Percentiles rank a stretch among this genome's conserved stretches.
These are phyloP conservation scores for Delonix regia DNA, from an alignment of 306 rosid species.

Conservation along the genomic window DNA sequence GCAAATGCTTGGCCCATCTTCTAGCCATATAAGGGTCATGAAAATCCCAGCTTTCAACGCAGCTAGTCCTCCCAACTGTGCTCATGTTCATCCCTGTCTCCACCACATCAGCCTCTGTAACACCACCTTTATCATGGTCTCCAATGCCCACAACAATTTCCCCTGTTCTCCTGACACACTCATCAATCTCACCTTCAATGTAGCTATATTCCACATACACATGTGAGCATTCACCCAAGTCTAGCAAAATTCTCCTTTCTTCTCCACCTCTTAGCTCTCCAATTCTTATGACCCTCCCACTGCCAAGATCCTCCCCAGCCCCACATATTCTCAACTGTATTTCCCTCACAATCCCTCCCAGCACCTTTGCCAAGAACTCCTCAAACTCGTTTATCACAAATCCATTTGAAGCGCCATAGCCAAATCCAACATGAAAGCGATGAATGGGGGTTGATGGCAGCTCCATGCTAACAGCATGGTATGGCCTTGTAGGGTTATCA, in stretches of 20 bases:
- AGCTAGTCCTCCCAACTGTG: constrained; percentile 65
- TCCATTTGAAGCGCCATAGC: constrained; percentile 33
- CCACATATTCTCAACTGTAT: constrained; percentile 23
- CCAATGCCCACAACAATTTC: constrained; percentile 53
- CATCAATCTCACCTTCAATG: constrained; percentile 52
- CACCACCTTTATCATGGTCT: constrained; percentile 36
- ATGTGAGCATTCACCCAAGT: constrained; percentile 28
- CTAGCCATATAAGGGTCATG: constrained; percentile 96
- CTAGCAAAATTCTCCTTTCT: constrained; percentile 17
- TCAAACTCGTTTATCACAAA: constrained; percentile 21
- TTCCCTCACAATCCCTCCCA: constrained; percentile 26
- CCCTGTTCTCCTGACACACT: constrained; percentile 53
- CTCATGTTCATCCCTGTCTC: constrained; percentile 46
- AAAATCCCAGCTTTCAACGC: constrained; percentile 84
- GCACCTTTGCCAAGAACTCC: constrained; percentile 14
- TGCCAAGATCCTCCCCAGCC: constrained; percentile 14
- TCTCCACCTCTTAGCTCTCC: constrained; percentile 22
- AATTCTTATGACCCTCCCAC: constrained; percentile 16
- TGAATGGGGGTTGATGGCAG: constrained; percentile 57
- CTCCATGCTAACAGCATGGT: constrained; percentile 52
- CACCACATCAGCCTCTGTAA: constrained; percentile 37
- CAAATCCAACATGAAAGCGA: constrained; percentile 64
- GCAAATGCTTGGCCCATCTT: constrained; percentile 99
- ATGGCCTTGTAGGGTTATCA: constrained; percentile 52
- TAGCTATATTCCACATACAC: constrained; percentile 58